Percentiles rank a stretch among this genome's conserved stretches.
Evolutionary conservation across 164 flowering plant species (phyloP).

Genomic region (Pachysandra terminalis): DNA sequence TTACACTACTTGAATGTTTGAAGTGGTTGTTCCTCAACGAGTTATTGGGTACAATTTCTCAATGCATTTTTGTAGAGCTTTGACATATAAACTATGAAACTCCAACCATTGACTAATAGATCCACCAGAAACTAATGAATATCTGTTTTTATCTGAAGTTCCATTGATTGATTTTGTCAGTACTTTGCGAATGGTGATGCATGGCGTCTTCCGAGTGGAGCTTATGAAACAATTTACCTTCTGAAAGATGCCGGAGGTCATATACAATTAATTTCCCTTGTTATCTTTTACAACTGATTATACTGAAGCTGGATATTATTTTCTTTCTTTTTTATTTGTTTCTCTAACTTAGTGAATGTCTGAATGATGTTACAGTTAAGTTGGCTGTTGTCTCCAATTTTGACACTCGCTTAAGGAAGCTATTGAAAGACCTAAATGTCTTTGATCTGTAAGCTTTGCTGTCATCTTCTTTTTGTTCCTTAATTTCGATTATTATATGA

Average conservation of each 20-base stretch:
- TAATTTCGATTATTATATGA: background rate
- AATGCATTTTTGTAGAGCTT: background rate
- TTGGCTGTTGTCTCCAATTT: constrained; percentile 95
- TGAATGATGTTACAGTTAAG: constrained; percentile 53
- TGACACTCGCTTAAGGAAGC: constrained; percentile 86
- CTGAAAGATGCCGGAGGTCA: constrained; percentile 89
- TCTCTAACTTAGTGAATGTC: constrained; percentile 11
- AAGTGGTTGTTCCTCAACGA: background rate
- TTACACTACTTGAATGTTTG: background rate
- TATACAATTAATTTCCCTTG: constrained; percentile 23
- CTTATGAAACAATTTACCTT: constrained; percentile 46
- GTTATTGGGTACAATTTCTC: background rate
- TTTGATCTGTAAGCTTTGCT: constrained; percentile 57
- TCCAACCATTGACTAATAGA: background rate
- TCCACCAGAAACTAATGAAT: constrained; percentile 1
- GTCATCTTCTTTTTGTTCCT: constrained; percentile 2
- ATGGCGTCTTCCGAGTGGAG: constrained; percentile 82
- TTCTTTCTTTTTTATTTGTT: constrained; percentile 5
- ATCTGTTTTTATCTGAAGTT: constrained; percentile 11
- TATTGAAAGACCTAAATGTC: constrained; percentile 75
- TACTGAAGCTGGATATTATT: background rate
- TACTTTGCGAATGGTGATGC: constrained; percentile 84
- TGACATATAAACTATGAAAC: background rate
- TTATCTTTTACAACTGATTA: constrained; percentile 2
- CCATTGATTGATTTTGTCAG: constrained; percentile 35